Conservation (phyloP, 495 filamentous ascomycete species). For the Hyaloscypha bicolor region DNA sequence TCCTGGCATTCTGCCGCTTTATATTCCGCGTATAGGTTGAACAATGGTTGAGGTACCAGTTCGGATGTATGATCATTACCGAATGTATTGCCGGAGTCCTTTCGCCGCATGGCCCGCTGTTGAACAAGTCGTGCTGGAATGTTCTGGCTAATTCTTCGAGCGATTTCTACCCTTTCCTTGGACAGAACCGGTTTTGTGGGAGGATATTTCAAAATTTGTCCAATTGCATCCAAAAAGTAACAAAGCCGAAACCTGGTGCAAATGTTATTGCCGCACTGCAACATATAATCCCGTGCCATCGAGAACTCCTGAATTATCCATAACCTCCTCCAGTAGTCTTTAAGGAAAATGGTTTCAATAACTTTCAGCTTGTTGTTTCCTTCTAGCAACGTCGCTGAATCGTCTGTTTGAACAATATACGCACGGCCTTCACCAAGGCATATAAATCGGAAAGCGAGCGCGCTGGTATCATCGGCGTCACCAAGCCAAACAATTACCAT, state of each 20-base stretch:
- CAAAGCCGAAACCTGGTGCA: not conserved
- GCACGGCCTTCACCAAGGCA: too few relatives aligned
- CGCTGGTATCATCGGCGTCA: not conserved
- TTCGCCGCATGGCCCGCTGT: not conserved
- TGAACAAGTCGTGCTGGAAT: not conserved
- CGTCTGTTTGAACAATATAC: not conserved
- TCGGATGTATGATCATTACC: not conserved
- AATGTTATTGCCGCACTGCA: not conserved
- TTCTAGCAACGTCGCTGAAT: not conserved
- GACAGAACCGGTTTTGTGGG: too few relatives aligned
- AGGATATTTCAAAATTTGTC: too few relatives aligned
- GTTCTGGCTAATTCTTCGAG: too few relatives aligned
- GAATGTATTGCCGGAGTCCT: not conserved
- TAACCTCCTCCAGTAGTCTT: conserved; percentile 6
- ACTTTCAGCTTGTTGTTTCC: not conserved
- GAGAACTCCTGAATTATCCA: conserved; percentile 15
- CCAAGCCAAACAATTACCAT: not conserved
- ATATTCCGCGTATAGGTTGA: not conserved
- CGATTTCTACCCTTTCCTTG: too few relatives aligned
- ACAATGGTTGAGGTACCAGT: not conserved
- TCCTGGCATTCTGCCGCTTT: not conserved
- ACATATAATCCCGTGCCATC: not conserved
- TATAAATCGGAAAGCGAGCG: not conserved
- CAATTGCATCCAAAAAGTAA: too few relatives aligned
- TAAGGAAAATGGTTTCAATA: not conserved